Evolutionary conservation across 2,329 filamentous ascomycete genomes (phyloP), one percentile per base, ranked within the genome.

Genomic region (Colletotrichum viniferum): DNA sequence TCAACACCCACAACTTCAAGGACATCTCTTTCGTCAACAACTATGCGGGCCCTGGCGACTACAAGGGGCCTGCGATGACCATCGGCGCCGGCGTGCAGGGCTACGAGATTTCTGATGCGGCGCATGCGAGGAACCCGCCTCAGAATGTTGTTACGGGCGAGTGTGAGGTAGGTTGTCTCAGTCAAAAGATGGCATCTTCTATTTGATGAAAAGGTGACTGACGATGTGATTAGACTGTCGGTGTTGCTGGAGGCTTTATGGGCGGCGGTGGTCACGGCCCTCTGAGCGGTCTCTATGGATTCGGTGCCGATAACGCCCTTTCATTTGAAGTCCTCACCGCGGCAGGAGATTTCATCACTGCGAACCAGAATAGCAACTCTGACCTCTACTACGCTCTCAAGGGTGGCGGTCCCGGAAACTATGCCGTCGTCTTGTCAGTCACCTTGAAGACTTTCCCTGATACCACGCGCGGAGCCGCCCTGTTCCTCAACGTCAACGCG

Each of bases 381-480:
- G 90, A 92, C 69, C 84, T 92, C 1, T 91, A 89, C 81, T 92
- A 89, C 88, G 90, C 90, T 5, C 82, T 91, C 14, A 85, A 85
- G 71, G 89, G 89, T 16, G 89, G 90, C 5, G 89, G 90, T 1
- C 87, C 86, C 7, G 87, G 87, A 2, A 89, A 86, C 7, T 92
- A 88, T 76, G 90, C 85, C 3, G 83, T 91, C 2, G 87, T 91
- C 14, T 81, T 86, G 30, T 89, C 88, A 5, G 85, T 90, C 77
- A 91, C 89, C 1, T 81, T 88, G 74, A 91, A 90, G 80, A 87
- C 88, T 1, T 87, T 90, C 78, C 81, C 84, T 0, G 76, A 77
- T 34, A 70, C 61, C 5, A 66, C 52, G 8, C 76, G 36, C 8
- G 62, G 69, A 3, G 76, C 76, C 7, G 76, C 55, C 1, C 55